These are phyloP conservation scores for Entelexis sorbosivorans DNA, from an alignment of 1,139 yeast species.

Conservation along the genomic window DNA sequence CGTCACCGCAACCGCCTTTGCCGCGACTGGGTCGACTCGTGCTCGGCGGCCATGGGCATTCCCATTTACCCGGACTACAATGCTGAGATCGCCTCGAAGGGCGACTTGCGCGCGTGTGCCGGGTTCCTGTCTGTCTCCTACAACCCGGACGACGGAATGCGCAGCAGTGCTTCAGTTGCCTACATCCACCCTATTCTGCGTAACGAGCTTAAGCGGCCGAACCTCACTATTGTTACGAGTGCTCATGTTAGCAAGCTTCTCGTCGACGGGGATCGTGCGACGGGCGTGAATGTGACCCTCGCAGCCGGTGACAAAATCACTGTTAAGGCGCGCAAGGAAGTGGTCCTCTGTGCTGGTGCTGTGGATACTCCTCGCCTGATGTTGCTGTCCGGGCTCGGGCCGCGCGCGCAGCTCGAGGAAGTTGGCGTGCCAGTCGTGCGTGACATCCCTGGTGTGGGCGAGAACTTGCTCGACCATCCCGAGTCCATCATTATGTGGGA, in stretches of 20 bases:
- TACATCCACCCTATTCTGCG: slow-evolving; percentile 17
- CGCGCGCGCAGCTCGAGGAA: slow-evolving; percentile 13
- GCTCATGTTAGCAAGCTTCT: slow-evolving; percentile 14
- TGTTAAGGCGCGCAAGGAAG: slow-evolving; percentile 10
- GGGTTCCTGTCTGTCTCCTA: slow-evolving; percentile 19
- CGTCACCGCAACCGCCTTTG: slow-evolving; percentile 17
- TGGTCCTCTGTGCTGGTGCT: slow-evolving; percentile 17
- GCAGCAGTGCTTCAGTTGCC: slow-evolving; percentile 17
- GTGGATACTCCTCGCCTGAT: slow-evolving; percentile 18
- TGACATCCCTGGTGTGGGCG: slow-evolving; percentile 20
- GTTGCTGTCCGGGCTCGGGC: slow-evolving; percentile 17
- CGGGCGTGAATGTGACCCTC: slow-evolving; percentile 13
- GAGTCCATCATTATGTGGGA: slow-evolving; percentile 19
- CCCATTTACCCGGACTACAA: slow-evolving; percentile 14
- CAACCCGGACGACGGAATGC: slow-evolving; percentile 18
- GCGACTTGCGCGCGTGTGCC: slow-evolving; percentile 6
- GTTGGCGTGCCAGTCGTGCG: slow-evolving; percentile 12
- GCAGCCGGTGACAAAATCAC: slow-evolving; percentile 1
- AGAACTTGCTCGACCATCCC: slow-evolving; percentile 18
- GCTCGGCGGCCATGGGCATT: slow-evolving; percentile 12
- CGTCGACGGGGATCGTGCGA: slow-evolving; percentile 8
- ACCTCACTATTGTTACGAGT: slow-evolving; percentile 16
- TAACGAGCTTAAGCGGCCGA: slow-evolving; percentile 11
- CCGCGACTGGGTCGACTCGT: slow-evolving; percentile 15
- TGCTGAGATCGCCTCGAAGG: slow-evolving; percentile 7